These are phyloP conservation scores for Metschnikowia gelsemii DNA, from an alignment of 805 yeast genomes.

Conservation along the genomic window DNA sequence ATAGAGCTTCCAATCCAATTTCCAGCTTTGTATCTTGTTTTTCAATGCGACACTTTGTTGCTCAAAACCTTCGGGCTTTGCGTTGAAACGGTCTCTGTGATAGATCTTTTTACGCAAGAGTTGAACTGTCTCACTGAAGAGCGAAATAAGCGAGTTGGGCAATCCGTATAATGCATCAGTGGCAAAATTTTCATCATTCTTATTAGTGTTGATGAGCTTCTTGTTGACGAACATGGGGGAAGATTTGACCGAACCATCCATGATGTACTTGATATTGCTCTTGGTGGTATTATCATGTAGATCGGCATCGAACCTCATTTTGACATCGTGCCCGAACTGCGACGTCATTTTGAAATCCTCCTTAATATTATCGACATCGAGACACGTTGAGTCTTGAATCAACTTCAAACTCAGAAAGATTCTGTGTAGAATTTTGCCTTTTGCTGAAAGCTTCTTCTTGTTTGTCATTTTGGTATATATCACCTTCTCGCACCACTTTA, in stretches of 20 bases:
- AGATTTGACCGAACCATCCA: conserved; percentile 21
- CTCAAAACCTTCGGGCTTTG: conserved; percentile 35
- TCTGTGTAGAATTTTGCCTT: conserved; percentile 75
- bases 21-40: conserved; percentile 60
- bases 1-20: conserved; percentile 67
- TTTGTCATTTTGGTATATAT: conserved; percentile 65
- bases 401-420: conserved; percentile 73
- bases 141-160: conserved; percentile 72
- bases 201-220: conserved; percentile 44
- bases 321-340: conserved; percentile 34
- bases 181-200: conserved; percentile 58
- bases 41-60: conserved; percentile 34
- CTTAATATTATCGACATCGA: conserved; percentile 34
- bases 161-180: conserved; percentile 82
- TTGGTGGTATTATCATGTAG: conserved; percentile 16
- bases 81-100: conserved; percentile 35
- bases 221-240: conserved; percentile 44
- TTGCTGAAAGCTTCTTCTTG: conserved; percentile 64
- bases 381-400: conserved; percentile 73
- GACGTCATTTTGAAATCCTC: conserved; percentile 32
- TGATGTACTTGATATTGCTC: conserved; percentile 21
- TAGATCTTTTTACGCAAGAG: conserved; percentile 61
- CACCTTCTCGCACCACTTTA: conserved; percentile 73
- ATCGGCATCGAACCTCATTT: conserved; percentile 16
- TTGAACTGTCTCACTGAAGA: conserved; percentile 72